These are phyloP conservation scores for Westerdykella ornata DNA, from an alignment of 2,329 filamentous ascomycete species.

Conservation along the genomic window DNA sequence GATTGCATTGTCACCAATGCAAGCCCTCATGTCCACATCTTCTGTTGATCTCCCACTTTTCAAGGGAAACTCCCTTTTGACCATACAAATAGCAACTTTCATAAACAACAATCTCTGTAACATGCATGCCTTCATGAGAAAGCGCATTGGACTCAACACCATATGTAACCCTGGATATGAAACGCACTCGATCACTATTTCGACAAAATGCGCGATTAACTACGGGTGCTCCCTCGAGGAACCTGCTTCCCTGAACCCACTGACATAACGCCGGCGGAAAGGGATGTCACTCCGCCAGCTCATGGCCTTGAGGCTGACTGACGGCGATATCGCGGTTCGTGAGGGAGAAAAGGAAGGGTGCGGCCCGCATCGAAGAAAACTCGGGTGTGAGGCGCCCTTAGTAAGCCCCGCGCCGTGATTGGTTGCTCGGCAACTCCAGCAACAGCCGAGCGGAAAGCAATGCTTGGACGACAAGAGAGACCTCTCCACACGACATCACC, in stretches of 20 bases:
- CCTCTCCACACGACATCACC: constrained; percentile 20
- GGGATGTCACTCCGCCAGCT: constrained; percentile 32
- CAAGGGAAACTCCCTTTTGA: too few relatives aligned
- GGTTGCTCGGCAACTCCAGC: constrained; percentile 19
- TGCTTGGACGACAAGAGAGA: constrained; percentile 14
- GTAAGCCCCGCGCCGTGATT: constrained; percentile 28
- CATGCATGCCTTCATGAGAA: too few relatives aligned
- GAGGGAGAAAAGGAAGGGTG: constrained; percentile 18
- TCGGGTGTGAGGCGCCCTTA: constrained; percentile 22
- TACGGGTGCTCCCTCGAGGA: constrained; percentile 46
- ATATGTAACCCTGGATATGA: constrained; percentile 50
- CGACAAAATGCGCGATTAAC: constrained; percentile 48
- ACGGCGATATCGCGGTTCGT: constrained; percentile 38
- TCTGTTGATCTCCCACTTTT: too few relatives aligned
- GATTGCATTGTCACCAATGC: too few relatives aligned
- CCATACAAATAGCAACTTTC: too few relatives aligned
- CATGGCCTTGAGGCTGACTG: constrained; percentile 30
- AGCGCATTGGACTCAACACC: neutral
- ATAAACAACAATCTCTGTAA: too few relatives aligned
- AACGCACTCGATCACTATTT: constrained; percentile 42
- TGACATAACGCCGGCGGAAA: constrained; percentile 38
- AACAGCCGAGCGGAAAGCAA: constrained; percentile 16
- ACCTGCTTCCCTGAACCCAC: constrained; percentile 33
- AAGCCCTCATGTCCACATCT: too few relatives aligned
- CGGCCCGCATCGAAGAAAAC: constrained; percentile 26